Percentiles rank a stretch among this genome's conserved stretches.
Conservation (phyloP, 768 basidiomycete genomes). For the Pleurotus pulmonarius region DNA sequence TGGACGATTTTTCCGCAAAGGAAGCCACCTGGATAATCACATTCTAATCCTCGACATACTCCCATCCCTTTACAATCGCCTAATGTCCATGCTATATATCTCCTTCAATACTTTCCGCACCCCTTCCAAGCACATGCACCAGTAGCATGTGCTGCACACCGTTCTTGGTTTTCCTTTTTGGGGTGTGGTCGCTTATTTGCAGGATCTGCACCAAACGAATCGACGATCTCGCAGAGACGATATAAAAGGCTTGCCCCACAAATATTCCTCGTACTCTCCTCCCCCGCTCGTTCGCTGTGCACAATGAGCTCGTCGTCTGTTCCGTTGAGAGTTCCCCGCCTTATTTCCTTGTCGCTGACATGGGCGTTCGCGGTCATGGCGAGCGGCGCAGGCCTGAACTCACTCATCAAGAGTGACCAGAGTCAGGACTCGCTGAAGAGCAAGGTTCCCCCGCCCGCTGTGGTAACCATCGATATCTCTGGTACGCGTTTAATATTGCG, state of each 20-base stretch:
- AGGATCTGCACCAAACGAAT: background rate
- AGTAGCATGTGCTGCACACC: background rate
- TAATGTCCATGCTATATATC: background rate
- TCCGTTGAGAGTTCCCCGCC: conserved; percentile 19
- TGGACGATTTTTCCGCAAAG: background rate
- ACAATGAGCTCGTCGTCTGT: conserved; percentile 9
- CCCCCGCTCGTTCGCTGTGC: conserved; percentile 2
- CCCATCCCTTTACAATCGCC: background rate
- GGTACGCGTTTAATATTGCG: conserved; percentile 9
- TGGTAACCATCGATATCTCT: conserved; percentile 16
- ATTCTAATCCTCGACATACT: background rate
- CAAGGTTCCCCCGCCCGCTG: conserved; percentile 11
- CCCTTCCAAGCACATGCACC: conserved; percentile 1
- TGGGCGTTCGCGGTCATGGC: conserved; percentile 19
- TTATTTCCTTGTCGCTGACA: conserved; percentile 23
- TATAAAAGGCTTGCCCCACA: conserved; percentile 1
- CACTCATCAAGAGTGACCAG: conserved; percentile 20
- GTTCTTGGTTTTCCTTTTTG: background rate
- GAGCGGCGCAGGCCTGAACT: conserved; percentile 16
- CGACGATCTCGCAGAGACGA: background rate
- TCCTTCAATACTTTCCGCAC: background rate
- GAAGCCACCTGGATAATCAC: background rate
- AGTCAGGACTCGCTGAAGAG: conserved; percentile 14
- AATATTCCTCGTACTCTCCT: background rate
- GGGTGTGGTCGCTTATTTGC: background rate